Evolutionary conservation across 768 basidiomycete genomes (phyloP).

Genomic region (Phylloporus sp.): DNA sequence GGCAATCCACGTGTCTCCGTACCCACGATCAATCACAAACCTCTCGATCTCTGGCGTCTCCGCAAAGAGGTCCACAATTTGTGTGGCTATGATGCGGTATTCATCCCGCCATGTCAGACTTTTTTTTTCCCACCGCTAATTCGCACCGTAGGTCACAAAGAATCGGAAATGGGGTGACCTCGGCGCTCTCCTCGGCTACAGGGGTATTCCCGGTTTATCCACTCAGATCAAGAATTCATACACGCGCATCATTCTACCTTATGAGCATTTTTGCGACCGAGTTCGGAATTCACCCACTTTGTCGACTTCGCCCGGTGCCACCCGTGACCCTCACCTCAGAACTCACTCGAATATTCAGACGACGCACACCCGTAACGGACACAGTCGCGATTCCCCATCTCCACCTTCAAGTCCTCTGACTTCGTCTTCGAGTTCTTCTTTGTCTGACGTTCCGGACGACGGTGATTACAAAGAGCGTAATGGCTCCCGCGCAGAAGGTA

Average conservation of each 20-base stretch:
- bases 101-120: conserved; percentile 23
- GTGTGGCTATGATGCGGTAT: conserved; percentile 84
- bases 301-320: conserved; percentile 34
- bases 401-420: conserved; percentile 72
- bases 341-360: conserved; percentile 49
- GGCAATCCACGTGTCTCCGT: conserved; percentile 87
- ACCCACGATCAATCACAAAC: conserved; percentile 88
- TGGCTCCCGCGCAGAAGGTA: conserved; percentile 35
- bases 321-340: conserved; percentile 48
- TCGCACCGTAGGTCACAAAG: conserved; percentile 60
- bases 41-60: conserved; percentile 90
- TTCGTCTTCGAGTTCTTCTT: conserved; percentile 66
- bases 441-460: conserved; percentile 80
- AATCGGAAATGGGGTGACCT: conserved; percentile 86
- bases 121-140: conserved; percentile 25
- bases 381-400: conserved; percentile 45
- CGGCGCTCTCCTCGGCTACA: conserved; percentile 77
- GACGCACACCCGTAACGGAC: conserved; percentile 33
- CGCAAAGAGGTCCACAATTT: conserved; percentile 86
- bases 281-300: conserved; percentile 59
- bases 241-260: conserved; percentile 88
- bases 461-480: conserved; percentile 55
- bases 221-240: conserved; percentile 90
- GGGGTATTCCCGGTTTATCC: conserved; percentile 74
- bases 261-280: conserved; percentile 81